Evolutionary conservation across 495 filamentous ascomycete species (phyloP).

Genomic region (Aspergillus baeticus): DNA sequence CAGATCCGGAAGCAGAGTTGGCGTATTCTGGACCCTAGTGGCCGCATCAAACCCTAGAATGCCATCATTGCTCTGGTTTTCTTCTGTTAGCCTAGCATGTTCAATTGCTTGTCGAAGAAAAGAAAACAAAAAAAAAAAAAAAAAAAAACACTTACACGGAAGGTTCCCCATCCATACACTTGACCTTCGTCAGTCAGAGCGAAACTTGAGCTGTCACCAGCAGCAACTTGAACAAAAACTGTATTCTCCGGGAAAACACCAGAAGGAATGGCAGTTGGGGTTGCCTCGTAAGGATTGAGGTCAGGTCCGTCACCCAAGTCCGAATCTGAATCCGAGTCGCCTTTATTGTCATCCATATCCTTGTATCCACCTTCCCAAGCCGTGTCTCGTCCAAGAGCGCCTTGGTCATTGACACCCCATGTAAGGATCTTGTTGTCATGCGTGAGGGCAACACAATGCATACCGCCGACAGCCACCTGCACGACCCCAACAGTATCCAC

Average conservation of each 20-base stretch:
- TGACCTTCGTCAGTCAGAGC: constrained; percentile 64
- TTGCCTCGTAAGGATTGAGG: constrained; percentile 61
- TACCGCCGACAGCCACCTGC: constrained; percentile 60
- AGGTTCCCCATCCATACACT: constrained; percentile 74
- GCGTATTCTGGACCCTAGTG: constrained; percentile 44
- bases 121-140: too few relatives aligned
- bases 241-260: constrained; percentile 52
- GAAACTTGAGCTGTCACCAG: constrained; percentile 64
- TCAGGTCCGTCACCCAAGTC: constrained; percentile 54
- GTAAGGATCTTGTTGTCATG: constrained; percentile 62
- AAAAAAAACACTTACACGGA: constrained; percentile 48
- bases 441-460: constrained; percentile 63
- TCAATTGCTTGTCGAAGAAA: too few relatives aligned
- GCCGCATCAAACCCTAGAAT: constrained; percentile 52
- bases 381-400: constrained; percentile 62
- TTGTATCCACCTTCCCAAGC: constrained; percentile 61
- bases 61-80: constrained; percentile 53
- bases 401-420: constrained; percentile 71
- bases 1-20: constrained; percentile 48
- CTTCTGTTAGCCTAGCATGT: constrained; percentile 22
- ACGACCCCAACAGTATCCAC: constrained; percentile 62
- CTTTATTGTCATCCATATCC: constrained; percentile 57
- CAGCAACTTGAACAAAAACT: constrained; percentile 58
- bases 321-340: constrained; percentile 45
- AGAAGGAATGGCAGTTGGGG: constrained; percentile 54